Evolutionary conservation across 148 eudicot species (phyloP).

Genomic region (Rhododendron ovatum): DNA sequence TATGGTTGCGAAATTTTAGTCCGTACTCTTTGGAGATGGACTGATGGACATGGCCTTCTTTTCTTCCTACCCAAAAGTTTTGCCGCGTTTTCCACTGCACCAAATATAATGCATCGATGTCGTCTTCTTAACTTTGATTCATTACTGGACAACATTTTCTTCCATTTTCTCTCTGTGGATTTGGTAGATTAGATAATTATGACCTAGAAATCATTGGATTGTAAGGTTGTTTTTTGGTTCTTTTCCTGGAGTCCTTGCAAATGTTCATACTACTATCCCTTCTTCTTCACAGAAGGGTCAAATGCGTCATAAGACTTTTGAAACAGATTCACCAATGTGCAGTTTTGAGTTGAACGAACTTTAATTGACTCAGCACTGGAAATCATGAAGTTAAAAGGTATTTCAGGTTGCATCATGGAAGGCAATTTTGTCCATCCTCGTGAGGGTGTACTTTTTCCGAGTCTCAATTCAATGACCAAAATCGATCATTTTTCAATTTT

Average conservation of each 20-base stretch:
- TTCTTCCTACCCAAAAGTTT: neutral
- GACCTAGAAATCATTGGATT: neutral
- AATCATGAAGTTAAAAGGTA: neutral
- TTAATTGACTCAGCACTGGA: neutral
- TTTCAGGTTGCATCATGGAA: neutral
- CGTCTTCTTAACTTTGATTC: neutral
- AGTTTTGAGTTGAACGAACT: neutral
- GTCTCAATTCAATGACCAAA: neutral
- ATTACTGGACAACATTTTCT: neutral
- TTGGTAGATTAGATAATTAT: neutral
- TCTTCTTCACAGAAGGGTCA: neutral
- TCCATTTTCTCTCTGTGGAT: neutral
- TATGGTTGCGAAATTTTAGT: constrained; percentile 5
- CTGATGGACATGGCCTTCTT: neutral
- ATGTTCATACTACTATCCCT: neutral
- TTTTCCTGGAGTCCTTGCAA: neutral
- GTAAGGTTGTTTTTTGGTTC: neutral
- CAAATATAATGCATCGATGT: neutral
- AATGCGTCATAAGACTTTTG: neutral
- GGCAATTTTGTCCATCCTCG: neutral
- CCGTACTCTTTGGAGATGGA: neutral
- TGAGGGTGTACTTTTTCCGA: neutral
- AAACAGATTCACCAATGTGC: neutral
- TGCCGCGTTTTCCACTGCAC: constrained; percentile 6
- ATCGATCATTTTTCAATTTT: too few relatives aligned